Base-by-base conservation (phyloP, 2,329 filamentous ascomycete species). In the Elsinoe perseae region DNA sequence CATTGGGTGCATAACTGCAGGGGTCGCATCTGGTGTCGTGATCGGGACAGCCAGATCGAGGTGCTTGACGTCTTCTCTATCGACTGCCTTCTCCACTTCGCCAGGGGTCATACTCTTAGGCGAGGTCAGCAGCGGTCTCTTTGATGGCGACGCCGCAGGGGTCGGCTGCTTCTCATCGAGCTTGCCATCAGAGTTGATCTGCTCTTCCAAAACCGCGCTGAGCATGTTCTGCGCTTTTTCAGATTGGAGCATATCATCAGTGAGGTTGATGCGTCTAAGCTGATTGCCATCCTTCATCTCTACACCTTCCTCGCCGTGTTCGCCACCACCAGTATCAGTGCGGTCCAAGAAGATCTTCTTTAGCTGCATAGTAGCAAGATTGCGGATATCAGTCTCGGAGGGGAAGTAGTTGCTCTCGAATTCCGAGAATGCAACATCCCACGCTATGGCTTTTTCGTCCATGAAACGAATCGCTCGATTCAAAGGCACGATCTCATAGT, bases 401-500 rank as follows among this genome's bases (percentile, higher is more conserved):
- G 87, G 92, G 64, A 98, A 86, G 72, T 92, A 98, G 64, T 95
- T 87, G 42, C 84, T 82, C 68, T 98, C 95, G 58, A 98, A 97
- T 56, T 93, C 87, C 56, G 83, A 79, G 72, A 98, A 98, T 0
- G 83, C 83, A 21, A 86, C 83, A 66, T 98, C 95, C 93, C 93
- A 98, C 61, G 91, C 89, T 18, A 90, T 84, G 3, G 92, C 91
- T 63, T 88, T 95, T 67, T 96, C 91, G 61, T 97, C 84, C 77
- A 95, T 93, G 56, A 89, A 87, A 62, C 92, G 84, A 50, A 96
- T 82, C 6, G 92, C 87, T 57, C 86, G 80, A 64, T 97, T 98
- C 61, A 98, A 80, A 0, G 95, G 93, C 50, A 97, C 91, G 56
- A 96, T 85, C 70, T 98, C 93, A 74, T 95, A 98, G 68, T 97